Evolutionary conservation across 106 monocot genomes (phyloP), one percentile per base, ranked within the genome.

Genomic region (Phalaenopsis equestris): DNA sequence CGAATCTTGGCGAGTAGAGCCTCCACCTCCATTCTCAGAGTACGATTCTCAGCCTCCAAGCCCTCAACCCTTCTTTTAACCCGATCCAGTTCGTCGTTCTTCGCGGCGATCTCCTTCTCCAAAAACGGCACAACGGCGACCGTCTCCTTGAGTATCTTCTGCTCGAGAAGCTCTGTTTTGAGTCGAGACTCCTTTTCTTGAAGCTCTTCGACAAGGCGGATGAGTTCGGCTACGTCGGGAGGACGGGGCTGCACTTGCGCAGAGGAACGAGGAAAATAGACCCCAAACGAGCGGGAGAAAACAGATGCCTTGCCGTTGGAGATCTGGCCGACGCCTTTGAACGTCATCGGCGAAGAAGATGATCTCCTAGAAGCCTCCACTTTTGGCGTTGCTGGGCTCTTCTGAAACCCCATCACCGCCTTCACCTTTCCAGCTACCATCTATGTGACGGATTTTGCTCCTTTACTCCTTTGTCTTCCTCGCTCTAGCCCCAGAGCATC

Each of bases 361-460:
- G 86, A 64, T 36, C 83, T 75, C 12, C 85, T 78, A 19, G 90
- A 52, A n/a, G 42, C 30, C 15, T 81, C 81, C 10, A 73, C 6
- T 79, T 87, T 90, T 2, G 96, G 91, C 3, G 90, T 87, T 23
- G 86, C 36, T 6, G 94, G 88, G 87, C 87, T 91, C 68, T 80
- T 81, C 76, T 93, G 96, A 84, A 96, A 85, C 52, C 96, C 91
- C 87, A 96, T 96, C 56, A 90, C 93, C 55, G 93, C 88, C 84
- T 89, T 96, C 58, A 96, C 91, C 82, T 90, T 91, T 8, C 91
- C 91, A 9, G 93, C 90, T 39, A 96, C 96, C 96, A 96, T 96
- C 46, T 52, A 52, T 12, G 52, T 52, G 52, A 17, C 38, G 15
- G 38, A 1, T 1, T 75, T 75, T 8, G 6, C 4, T 52, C 12